Percentiles rank a stretch among this genome's conserved stretches.
Conservation (phyloP, 306 rosid species). For the Urtica urens region DNA sequence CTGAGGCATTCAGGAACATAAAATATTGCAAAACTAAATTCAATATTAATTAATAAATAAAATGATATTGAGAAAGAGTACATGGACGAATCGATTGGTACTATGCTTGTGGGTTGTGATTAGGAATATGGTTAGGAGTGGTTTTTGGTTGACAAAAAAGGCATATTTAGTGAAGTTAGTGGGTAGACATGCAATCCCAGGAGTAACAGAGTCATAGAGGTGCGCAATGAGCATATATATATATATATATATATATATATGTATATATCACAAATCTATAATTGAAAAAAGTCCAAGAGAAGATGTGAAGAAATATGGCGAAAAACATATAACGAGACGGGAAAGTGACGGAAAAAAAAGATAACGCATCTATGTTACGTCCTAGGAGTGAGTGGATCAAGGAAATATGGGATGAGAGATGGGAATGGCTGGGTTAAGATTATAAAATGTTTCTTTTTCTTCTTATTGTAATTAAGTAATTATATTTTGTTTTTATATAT, state of each 20-base stretch:
- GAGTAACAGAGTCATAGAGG: conserved; percentile 24
- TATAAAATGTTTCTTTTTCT: conserved; percentile 28
- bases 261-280: neutral
- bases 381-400: conserved; percentile 36
- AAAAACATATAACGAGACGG: neutral
- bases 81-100: neutral
- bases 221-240: conserved; percentile 1
- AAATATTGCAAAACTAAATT: too few species aligned
- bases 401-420: conserved; percentile 15
- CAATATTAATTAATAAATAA: too few species aligned
- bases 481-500: conserved; percentile 18
- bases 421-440: conserved; percentile 30
- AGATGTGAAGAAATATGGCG: conserved; percentile 8
- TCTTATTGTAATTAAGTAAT: conserved; percentile 10
- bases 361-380: conserved; percentile 23
- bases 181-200: conserved; percentile 27
- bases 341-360: conserved; percentile 5
- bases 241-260: neutral
- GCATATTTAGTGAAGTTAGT: conserved; percentile 19
- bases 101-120: conserved; percentile 22
- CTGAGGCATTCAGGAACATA: too few species aligned
- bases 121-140: conserved; percentile 20
- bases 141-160: conserved; percentile 24
- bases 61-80: too few species aligned
- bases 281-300: conserved; percentile 10